Base-by-base conservation (phyloP, 176 grass and related monocot species). In the Raddia guianensis region DNA sequence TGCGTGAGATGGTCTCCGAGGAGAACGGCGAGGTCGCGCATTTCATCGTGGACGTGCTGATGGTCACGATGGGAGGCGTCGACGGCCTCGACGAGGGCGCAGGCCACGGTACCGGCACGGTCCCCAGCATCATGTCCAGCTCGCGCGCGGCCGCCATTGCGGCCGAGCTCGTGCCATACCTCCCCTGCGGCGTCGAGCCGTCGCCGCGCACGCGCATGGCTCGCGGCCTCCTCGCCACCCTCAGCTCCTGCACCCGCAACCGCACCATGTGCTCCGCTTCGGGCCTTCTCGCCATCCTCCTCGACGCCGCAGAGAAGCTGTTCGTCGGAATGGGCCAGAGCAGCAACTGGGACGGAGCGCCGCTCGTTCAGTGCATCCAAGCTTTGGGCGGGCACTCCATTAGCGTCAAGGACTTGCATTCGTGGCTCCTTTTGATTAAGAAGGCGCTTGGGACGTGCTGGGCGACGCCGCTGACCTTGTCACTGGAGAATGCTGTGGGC, bases 11-110 rank as follows among this genome's bases (percentile, higher is more conserved):
- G 84, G 90, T 91, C 18, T 95, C 88, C 27, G 78, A 89, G 13
- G 85, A 91, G 61, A 42, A 84, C 72, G 87, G 79, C 10, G 85
- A 86, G 66, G 82, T 91, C 49, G 86, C 92, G 18, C 91, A 90
- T 85, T 93, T 89, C 52, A 83, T 98, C 65, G 96, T 98, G 42
- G 96, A 98, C 72, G 92, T 91, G 84, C 90, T 98, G 75, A 91
- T 98, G 37, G 43, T 85, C 76, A 98, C 96, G 13, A 98, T 98
- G 90, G 96, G 96, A 49, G 90, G 92, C 40, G 84, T 91, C 4
- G 92, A 98, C 81, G 90, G 90, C 49, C 75, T 98, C 44, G 96
- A 98, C 79, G 90, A 98, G 70, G 83, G 65, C 16, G 56, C 53
- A n/a, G 78, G 77, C 63, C 55, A 49, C 12, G 27, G 74, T 74